Conservation (phyloP, 73 alveolate genomes). For the Blepharisma japonicum region DNA sequence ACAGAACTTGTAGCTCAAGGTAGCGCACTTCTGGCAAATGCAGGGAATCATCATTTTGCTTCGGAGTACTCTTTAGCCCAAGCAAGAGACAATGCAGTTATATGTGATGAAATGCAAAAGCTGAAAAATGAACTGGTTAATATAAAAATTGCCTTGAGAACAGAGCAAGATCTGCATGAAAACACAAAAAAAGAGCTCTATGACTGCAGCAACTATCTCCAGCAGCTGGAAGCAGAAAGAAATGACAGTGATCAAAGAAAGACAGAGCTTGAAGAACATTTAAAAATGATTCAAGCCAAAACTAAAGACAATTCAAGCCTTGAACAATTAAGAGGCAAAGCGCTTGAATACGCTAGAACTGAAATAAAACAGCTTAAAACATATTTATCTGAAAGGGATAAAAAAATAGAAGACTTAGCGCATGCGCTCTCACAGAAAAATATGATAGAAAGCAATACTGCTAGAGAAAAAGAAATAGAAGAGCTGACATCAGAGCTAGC, state of each 20-base stretch:
- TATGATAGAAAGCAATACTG: slow-evolving; percentile 14
- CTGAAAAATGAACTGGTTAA: slow-evolving; percentile 1
- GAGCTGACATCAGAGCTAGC: slow-evolving; percentile 17
- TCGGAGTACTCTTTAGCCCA: slow-evolving; percentile 6
- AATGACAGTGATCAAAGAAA: slow-evolving; percentile 3
- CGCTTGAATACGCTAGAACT: not conserved
- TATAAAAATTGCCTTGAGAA: slow-evolving; percentile 3
- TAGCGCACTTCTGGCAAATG: slow-evolving; percentile 14
- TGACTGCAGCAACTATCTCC: not conserved
- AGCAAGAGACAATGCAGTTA: slow-evolving; percentile 18
- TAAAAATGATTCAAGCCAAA: not conserved
- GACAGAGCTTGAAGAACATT: not conserved
- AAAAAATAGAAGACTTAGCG: not conserved
- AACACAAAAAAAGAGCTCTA: slow-evolving; percentile 23
- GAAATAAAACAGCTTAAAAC: not conserved
- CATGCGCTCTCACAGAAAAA: slow-evolving; percentile 25
- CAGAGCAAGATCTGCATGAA: slow-evolving; percentile 13
- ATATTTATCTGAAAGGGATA: not conserved
- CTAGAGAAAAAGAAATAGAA: slow-evolving; percentile 24
- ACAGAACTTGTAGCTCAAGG: slow-evolving; percentile 24
- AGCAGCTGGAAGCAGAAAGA: not conserved
- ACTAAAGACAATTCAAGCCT: not conserved
- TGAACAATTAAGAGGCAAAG: slow-evolving; percentile 19
- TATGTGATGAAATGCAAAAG: slow-evolving; percentile 16
- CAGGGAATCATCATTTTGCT: slow-evolving; percentile 19